Conservation (phyloP, 495 filamentous ascomycete genomes). For the Cryomyces minteri region DNA sequence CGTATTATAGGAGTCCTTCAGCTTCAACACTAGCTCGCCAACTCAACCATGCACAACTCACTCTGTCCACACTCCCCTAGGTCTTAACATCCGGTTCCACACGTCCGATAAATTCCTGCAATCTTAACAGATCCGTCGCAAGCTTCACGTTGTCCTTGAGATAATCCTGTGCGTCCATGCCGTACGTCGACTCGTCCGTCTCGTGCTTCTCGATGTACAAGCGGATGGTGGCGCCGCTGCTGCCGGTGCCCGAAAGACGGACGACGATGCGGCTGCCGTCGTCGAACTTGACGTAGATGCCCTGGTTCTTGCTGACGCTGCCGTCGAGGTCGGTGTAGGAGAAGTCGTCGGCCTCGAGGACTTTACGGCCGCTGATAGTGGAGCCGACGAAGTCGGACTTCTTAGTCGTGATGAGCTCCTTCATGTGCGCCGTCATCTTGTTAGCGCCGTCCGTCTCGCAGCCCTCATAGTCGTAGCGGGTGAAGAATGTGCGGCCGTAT, state of each 20-base stretch:
- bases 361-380: conserved; percentile 61
- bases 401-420: conserved; percentile 43
- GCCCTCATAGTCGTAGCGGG: conserved; percentile 93
- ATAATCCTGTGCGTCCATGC: conserved; percentile 77
- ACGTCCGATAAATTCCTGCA: conserved; percentile 77
- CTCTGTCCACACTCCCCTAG: conserved; percentile 22
- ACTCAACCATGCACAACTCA: no score
- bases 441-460: conserved; percentile 79
- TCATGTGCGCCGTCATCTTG: conserved; percentile 64
- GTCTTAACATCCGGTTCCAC: conserved; percentile 93
- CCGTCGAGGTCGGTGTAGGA: conserved; percentile 93
- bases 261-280: conserved; percentile 90
- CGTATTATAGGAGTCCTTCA: no score
- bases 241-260: conserved; percentile 83
- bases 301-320: conserved; percentile 88
- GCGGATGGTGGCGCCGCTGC: conserved; percentile 86
- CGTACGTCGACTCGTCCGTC: conserved; percentile 53
- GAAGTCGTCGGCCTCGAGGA: conserved; percentile 84
- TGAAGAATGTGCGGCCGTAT: conserved; percentile 97
- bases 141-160: conserved; percentile 73
- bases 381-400: conserved; percentile 69
- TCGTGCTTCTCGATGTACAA: conserved; percentile 92
- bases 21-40: no score
- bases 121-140: conserved; percentile 65
- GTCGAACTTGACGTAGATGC: conserved; percentile 85